Conservation (phyloP, 1,284 basidiomycete species). For the Blastosporella zonata region DNA sequence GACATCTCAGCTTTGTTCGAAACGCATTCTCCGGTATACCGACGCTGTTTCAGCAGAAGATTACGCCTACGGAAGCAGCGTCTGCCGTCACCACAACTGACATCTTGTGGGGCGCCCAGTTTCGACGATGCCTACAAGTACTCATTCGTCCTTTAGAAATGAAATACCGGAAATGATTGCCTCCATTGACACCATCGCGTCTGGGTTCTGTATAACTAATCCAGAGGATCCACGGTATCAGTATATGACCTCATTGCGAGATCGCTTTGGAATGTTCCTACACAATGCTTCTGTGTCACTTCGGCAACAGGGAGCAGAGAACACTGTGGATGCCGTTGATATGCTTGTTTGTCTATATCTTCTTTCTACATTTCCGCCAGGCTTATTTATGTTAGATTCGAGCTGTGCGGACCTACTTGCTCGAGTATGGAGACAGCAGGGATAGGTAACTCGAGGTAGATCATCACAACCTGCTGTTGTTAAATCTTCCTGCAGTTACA, state of each 20-base stretch:
- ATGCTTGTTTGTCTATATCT: slow-evolving; percentile 47
- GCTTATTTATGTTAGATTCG: slow-evolving; percentile 42
- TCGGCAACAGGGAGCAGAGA: slow-evolving; percentile 75
- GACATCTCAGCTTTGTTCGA: slow-evolving; percentile 62
- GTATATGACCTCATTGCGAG: slow-evolving; percentile 59
- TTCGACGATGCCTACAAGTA: background rate
- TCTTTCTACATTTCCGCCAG: background rate
- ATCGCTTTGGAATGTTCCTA: slow-evolving; percentile 69
- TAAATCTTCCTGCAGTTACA: slow-evolving; percentile 41
- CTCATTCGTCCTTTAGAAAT: slow-evolving; percentile 37
- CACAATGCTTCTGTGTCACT: slow-evolving; percentile 69
- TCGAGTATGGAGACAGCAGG: slow-evolving; percentile 69
- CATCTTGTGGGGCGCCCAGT: slow-evolving; percentile 47
- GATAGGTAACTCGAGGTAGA: slow-evolving; percentile 44
- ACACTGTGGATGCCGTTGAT: slow-evolving; percentile 84
- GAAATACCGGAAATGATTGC: slow-evolving; percentile 76
- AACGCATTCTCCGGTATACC: slow-evolving; percentile 69
- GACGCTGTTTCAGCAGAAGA: slow-evolving; percentile 53
- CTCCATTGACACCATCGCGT: slow-evolving; percentile 50
- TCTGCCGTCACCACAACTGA: slow-evolving; percentile 49
- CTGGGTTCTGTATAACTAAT: slow-evolving; percentile 72
- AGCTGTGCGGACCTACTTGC: slow-evolving; percentile 61
- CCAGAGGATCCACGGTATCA: slow-evolving; percentile 65
- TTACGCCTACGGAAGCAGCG: slow-evolving; percentile 41
- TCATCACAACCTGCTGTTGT: background rate